These are phyloP conservation scores for Phytopythium oedochilum DNA, from an alignment of 352 stramenopile species.

Conservation along the genomic window DNA sequence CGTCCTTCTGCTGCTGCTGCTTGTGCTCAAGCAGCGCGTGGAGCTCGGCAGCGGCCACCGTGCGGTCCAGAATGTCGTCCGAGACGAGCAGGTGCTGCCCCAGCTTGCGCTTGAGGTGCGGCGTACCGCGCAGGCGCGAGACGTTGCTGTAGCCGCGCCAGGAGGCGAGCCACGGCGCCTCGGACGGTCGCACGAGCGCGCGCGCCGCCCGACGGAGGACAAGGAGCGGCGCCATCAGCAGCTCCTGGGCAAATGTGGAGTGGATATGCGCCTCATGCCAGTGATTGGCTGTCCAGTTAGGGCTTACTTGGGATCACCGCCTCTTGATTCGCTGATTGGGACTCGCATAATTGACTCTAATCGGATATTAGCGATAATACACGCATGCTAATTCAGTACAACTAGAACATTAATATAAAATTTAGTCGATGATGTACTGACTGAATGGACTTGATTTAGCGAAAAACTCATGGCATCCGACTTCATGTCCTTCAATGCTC, in stretches of 20 bases:
- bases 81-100: slow-evolving; percentile 79
- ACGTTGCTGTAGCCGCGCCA: slow-evolving; percentile 20
- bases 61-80: slow-evolving; percentile 52
- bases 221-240: background rate
- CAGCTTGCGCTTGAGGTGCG: slow-evolving; percentile 77
- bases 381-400: too few relatives aligned
- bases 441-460: too few relatives aligned
- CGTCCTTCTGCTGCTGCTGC: background rate
- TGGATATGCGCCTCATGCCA: background rate
- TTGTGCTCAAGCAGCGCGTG: slow-evolving; percentile 22
- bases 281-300: background rate
- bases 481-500: too few relatives aligned
- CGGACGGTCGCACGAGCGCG: too few relatives aligned
- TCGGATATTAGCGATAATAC: too few relatives aligned
- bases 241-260: too few relatives aligned
- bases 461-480: too few relatives aligned
- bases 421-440: too few relatives aligned
- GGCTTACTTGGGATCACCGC: background rate
- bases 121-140: slow-evolving; percentile 43
- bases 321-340: background rate
- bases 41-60: slow-evolving; percentile 57
- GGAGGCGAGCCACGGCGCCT: too few relatives aligned
- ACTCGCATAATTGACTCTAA: too few relatives aligned
- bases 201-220: background rate
- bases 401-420: too few relatives aligned